phyloP scores from a whole-genome alignment of 2,329 filamentous ascomycete genomes.

The Xylaria hypoxylon region DNA sequence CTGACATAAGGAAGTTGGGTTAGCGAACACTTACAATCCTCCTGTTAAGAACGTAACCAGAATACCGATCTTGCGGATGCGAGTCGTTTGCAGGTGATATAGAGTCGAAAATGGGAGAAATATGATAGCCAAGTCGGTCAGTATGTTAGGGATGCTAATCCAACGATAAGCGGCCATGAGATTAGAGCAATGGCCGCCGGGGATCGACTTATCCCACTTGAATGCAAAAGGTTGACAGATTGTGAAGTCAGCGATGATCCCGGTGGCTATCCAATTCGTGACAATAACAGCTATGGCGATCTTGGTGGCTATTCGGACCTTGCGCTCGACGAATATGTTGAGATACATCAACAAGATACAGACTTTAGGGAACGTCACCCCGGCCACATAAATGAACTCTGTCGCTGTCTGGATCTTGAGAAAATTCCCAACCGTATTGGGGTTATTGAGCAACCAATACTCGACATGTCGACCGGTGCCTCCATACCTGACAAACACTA shows the following conservation, averaged over 20 bases:
- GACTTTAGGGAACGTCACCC: neutral
- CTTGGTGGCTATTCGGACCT: neutral
- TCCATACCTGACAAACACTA: neutral
- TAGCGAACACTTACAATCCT: neutral
- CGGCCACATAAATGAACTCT: neutral
- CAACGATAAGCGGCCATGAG: neutral
- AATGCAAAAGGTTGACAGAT: neutral
- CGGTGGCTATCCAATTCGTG: neutral
- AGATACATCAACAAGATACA: neutral
- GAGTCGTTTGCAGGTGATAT: neutral
- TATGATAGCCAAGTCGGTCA: neutral
- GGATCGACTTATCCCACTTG: constrained; percentile 1
- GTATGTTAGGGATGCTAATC: neutral
- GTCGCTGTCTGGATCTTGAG: neutral
- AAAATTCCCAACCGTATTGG: too few species aligned
- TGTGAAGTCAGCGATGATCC: neutral
- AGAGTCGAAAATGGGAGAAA: neutral
- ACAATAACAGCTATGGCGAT: neutral
- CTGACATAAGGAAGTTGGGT: too few species aligned
- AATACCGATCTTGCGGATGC: neutral
- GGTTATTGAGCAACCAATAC: neutral
- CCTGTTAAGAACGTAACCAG: neutral
- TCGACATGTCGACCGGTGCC: neutral
- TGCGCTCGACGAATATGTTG: neutral
- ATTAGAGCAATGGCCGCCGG: neutral